Base-by-base conservation (phyloP, 345 rosid species). In the Hibiscus trionum region DNA sequence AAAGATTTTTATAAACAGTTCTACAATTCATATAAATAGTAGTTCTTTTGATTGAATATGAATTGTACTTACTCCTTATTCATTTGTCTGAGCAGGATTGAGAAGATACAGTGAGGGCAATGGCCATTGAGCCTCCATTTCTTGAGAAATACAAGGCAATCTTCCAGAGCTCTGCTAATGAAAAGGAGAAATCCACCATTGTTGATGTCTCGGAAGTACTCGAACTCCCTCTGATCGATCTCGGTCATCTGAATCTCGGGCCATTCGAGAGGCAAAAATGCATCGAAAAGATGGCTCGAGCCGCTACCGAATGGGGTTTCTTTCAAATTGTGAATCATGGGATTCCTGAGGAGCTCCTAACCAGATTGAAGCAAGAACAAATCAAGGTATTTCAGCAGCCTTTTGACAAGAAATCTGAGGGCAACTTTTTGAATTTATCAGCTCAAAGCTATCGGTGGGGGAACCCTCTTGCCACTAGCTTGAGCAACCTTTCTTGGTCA, bases 281-380 rank as follows among this genome's bases (percentile, higher is more conserved):
- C 77, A 75, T 63, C 53, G 61, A 69, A 66, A 73, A 87, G 65
- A 82, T 89, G 27, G 83, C 72, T 19, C 67, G 64, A 66, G 98
- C 91, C 0, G 84, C 93, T 0, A 77, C 66, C 11, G 78, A 83
- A 70, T 93, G 92, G 93, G 98, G 97, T 0, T 93, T 91, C 75
- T 93, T 91, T 69, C 92, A 91, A 76, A 71, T 88, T 2, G 75
- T 82, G 67, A 91, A 89, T 68, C 96, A 93, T 78, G 97, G 87
- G 57, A 70, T 93, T 44, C 77, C 86, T 1, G 66, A 17, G 11
- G 81, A 84, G 37, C 72, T 84, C 4, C 62, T 85, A 46, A 82
- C 78, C 55, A 76, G 75, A 58, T 78, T 89, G 88, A 71, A 58
- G 52, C 0, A 5, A 3, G 90, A 88, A 74, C 82, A 82, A 46